These are phyloP conservation scores for Lactarius pseudohatsudake DNA, from an alignment of 768 basidiomycete genomes.

Conservation along the genomic window DNA sequence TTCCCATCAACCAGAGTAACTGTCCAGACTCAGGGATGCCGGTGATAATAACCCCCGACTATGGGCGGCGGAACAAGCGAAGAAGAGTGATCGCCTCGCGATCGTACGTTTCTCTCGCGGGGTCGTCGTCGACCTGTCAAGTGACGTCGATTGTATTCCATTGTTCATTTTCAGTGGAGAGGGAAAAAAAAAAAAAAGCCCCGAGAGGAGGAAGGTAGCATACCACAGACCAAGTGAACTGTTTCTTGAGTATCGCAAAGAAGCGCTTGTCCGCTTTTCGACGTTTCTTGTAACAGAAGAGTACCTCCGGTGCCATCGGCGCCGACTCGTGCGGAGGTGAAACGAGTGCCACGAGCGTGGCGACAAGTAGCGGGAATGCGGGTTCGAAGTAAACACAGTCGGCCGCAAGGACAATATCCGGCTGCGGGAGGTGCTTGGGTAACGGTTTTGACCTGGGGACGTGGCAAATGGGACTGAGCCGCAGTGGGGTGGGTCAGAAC, in stretches of 20 bases:
- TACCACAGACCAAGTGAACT: constrained; percentile 73
- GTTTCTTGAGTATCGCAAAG: constrained; percentile 74
- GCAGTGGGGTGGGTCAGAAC: constrained; percentile 28
- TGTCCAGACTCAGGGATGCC: not conserved
- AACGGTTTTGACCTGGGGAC: constrained; percentile 61
- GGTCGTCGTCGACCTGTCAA: constrained; percentile 61
- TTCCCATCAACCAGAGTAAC: not conserved
- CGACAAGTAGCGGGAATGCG: constrained; percentile 82
- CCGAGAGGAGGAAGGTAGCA: constrained; percentile 16
- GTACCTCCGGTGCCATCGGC: constrained; percentile 46
- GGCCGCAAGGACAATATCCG: constrained; percentile 80
- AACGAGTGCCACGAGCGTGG: constrained; percentile 68
- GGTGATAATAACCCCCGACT: not conserved
- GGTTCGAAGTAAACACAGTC: constrained; percentile 98
- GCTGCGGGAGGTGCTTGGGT: constrained; percentile 45
- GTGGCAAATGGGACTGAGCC: not conserved
- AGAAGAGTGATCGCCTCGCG: constrained; percentile 70
- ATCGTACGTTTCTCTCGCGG: constrained; percentile 53
- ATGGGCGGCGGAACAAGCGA: constrained; percentile 37
- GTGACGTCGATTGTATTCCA: constrained; percentile 1
- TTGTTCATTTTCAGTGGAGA: not conserved
- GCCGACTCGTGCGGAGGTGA: constrained; percentile 33
- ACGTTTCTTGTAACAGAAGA: constrained; percentile 94
- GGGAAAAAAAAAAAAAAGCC: not conserved
- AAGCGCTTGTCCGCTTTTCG: constrained; percentile 92